Percentiles rank a stretch among this genome's conserved stretches.
Evolutionary conservation across 352 stramenopile species (phyloP).

Genomic region (Globisporangium parvum): DNA sequence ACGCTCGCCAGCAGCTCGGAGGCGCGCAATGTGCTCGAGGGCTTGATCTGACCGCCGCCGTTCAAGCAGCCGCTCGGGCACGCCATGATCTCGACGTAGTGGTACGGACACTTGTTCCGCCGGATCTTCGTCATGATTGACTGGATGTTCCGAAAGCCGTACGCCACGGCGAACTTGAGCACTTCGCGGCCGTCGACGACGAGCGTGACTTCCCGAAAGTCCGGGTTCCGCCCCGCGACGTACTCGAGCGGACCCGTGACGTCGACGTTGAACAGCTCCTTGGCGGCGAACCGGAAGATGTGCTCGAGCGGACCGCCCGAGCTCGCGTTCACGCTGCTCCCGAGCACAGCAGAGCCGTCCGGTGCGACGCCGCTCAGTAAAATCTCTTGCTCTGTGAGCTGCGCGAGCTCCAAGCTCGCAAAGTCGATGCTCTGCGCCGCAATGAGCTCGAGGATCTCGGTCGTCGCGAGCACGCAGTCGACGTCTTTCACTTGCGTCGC

Average conservation of each 20-base stretch:
- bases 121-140: slow-evolving; percentile 91
- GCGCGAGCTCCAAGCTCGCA: slow-evolving; percentile 46
- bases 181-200: slow-evolving; percentile 71
- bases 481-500: slow-evolving; percentile 81
- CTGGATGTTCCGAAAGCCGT: slow-evolving; percentile 98
- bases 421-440: slow-evolving; percentile 58
- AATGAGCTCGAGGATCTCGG: slow-evolving; percentile 76
- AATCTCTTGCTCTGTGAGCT: slow-evolving; percentile 57
- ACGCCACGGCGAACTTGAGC: slow-evolving; percentile 92
- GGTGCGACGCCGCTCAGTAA: slow-evolving; percentile 63
- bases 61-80: slow-evolving; percentile 97
- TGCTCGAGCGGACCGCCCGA: slow-evolving; percentile 91
- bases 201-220: slow-evolving; percentile 82
- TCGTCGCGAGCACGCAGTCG: slow-evolving; percentile 92
- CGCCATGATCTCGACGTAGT: slow-evolving; percentile 99
- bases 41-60: slow-evolving; percentile 92
- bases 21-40: slow-evolving; percentile 45
- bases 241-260: slow-evolving; percentile 82
- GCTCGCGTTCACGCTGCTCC: slow-evolving; percentile 50
- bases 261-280: slow-evolving; percentile 87
- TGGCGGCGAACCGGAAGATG: slow-evolving; percentile 88
- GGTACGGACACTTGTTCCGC: slow-evolving; percentile 86
- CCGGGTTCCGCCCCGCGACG: slow-evolving; percentile 80
- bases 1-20: slow-evolving; percentile 61
- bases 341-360: slow-evolving; percentile 46